Evolutionary conservation across 2,329 filamentous ascomycete species (phyloP), one percentile per base, ranked within the genome.

Genomic region (Sporothrix variecibatus): DNA sequence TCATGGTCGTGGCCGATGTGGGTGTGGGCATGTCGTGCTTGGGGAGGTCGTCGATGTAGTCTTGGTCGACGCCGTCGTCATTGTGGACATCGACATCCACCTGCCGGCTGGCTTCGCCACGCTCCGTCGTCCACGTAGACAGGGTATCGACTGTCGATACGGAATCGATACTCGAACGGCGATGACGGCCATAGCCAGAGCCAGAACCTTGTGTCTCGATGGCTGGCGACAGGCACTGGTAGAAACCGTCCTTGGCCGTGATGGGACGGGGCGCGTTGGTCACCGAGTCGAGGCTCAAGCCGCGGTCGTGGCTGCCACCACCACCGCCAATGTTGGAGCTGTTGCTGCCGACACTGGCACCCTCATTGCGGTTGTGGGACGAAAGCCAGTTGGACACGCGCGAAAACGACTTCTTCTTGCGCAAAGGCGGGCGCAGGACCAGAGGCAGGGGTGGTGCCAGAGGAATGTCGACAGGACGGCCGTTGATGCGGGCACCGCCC

Each of bases 361-460:
- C 46, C 28, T 68, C 28, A 8, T 28, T 38, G 2, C 71, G 67
- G 31, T 15, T 43, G 31, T 70, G 28, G 23, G 69, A 56, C 77
- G 87, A 88, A 34, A 91, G 82, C 88, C 89, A 91, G 77, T 81
- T 86, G 2, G 89, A 90, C 9, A 91, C 87, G 20, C 86, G 85
- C 11, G 88, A 89, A 78, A 92, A 91, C 0, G 89, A 90, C 78
- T 91, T 91, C 84, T 91, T 91, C 83, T 91, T 91, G 74, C 89
- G 84, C 75, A 91, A 79, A 1, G 88, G 88, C 8, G 88, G 89
- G n/a, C 87, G 86, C 73, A 90, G 83, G 20, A 89, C 86, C 31
- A 90, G 84, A 0, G 89, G 88, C 4, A 90, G 81, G 1, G 89
- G 89, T 0, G 88, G 89, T 2, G 87, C 86, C 0, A 87, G 83